Evolutionary conservation across 2,329 filamentous ascomycete species (phyloP).

Genomic region (Colletotrichum eremochloae): DNA sequence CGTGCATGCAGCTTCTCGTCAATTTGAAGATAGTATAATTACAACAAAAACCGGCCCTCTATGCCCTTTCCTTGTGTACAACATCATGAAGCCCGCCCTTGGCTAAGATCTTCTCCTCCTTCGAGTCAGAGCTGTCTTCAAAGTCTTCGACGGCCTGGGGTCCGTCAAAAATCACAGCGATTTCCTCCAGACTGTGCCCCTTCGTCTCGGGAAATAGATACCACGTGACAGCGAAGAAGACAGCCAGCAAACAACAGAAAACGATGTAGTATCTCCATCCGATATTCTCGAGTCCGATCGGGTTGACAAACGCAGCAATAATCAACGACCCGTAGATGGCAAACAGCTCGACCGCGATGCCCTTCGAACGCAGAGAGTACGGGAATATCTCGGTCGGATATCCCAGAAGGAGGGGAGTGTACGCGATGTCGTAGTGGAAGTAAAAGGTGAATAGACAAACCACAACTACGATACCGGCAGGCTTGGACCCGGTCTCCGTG

Average conservation of each 20-base stretch:
- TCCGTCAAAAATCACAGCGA: slow-evolving; percentile 48
- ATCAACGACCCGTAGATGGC: slow-evolving; percentile 45
- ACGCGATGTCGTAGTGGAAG: slow-evolving; percentile 57
- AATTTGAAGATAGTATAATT: not conserved
- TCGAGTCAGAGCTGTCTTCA: slow-evolving; percentile 18
- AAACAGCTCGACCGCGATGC: slow-evolving; percentile 46
- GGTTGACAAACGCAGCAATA: slow-evolving; percentile 55
- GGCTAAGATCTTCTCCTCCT: slow-evolving; percentile 26
- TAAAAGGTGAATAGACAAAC: slow-evolving; percentile 61
- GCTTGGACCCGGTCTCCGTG: slow-evolving; percentile 41
- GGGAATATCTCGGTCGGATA: slow-evolving; percentile 50
- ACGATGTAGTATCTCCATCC: slow-evolving; percentile 58
- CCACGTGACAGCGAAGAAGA: slow-evolving; percentile 51
- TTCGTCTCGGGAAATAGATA: slow-evolving; percentile 52
- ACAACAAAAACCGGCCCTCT: not conserved
- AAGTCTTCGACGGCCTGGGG: slow-evolving; percentile 28
- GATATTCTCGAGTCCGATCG: slow-evolving; percentile 53
- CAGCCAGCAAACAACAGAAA: slow-evolving; percentile 49
- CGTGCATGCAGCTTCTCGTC: not conserved
- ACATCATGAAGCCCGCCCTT: slow-evolving; percentile 15
- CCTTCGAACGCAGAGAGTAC: slow-evolving; percentile 45
- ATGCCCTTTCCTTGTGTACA: slow-evolving; percentile 26
- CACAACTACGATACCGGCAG: slow-evolving; percentile 57
- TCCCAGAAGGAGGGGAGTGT: slow-evolving; percentile 58
- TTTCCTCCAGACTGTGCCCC: slow-evolving; percentile 47